Base-by-base conservation (phyloP, 1,139 yeast species). In the Zygosaccharomyces pseudobailii region DNA sequence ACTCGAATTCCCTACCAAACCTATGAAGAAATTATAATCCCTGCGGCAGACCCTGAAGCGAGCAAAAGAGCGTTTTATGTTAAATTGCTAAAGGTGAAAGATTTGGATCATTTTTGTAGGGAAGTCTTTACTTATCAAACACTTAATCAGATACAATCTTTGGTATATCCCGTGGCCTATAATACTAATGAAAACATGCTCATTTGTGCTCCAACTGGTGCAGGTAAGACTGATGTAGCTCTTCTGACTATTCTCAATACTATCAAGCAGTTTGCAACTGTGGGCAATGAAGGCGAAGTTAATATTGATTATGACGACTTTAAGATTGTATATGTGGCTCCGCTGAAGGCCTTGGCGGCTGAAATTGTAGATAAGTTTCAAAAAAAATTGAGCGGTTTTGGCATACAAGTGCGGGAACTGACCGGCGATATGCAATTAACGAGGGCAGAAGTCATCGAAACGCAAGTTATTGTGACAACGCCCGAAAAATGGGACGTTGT, bases 401-500 rank as follows among this genome's bases (percentile, higher is more conserved):
- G 96, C 3, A 79, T 94, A 23, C 76, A 75, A 47, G 97, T 92
- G 0, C 73, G 94, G 40, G 98, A 92, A 64, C 73, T 92, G 53
- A 92, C 98, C 3, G 98, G 98, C 61, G 98, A 92, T 69, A 92
- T 94, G 95, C 97, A 92, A 61, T 70, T 94, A 44, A 86, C 96
- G 0, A 80, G 83, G 57, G 78, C 82, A 10, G 97, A 92, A 65
- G 88, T 92, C 33, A 68, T 82, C 61, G 78, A 79, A 1, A 92
- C 97, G 1, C 98, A 92, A 65, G 76, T 92, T 36, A 87, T 92
- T 57, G 97, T 92, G 6, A 92, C 97, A 0, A 92, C 98, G 0
- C 98, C 98, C 0, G 98, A 92, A 66, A 92, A 92, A 68, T 92
- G 99, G 99, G 99, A 92, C 71, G 97, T 92, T 8, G 97, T 92